Evolutionary conservation across 2,329 filamentous ascomycete species (phyloP).

Genomic region (Epichloe gansuensis): DNA sequence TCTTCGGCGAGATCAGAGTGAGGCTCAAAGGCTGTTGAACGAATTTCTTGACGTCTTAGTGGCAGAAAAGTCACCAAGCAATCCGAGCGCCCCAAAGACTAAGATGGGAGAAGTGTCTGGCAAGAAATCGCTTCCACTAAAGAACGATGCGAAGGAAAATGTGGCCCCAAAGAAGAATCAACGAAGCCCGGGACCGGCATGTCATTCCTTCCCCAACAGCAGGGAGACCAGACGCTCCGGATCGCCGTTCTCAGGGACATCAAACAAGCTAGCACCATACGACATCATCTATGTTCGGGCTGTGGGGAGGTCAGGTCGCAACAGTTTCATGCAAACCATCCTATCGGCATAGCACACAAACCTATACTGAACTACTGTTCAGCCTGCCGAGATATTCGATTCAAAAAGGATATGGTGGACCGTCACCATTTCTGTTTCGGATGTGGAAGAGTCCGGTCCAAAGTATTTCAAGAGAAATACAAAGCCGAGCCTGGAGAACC

Average conservation of each 20-base stretch:
- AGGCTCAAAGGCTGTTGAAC: slow-evolving; percentile 20
- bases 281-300: slow-evolving; percentile 23
- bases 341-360: slow-evolving; percentile 12
- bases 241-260: slow-evolving; percentile 5
- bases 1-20: slow-evolving; percentile 14
- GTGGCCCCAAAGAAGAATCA: not conserved
- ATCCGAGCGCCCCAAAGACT: not conserved
- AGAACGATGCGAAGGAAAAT: slow-evolving; percentile 2
- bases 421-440: slow-evolving; percentile 29
- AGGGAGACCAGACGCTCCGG: not conserved
- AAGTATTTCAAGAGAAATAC: slow-evolving; percentile 13
- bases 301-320: slow-evolving; percentile 25
- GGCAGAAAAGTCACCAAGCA: not conserved
- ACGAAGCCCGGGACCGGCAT: not conserved
- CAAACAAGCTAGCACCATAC: slow-evolving; percentile 11
- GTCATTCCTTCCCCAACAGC: not conserved
- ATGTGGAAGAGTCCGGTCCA: slow-evolving; percentile 16
- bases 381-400: slow-evolving; percentile 18
- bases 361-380: slow-evolving; percentile 23
- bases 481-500: slow-evolving; percentile 12
- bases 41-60: slow-evolving; percentile 13
- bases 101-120: not conserved
- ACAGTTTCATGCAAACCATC: slow-evolving; percentile 23
- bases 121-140: slow-evolving; percentile 8
- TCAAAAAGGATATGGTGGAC: slow-evolving; percentile 12